A percentile compares a stretch with the other conserved stretches of the same genome.
These are phyloP conservation scores for Nicotiana rustica DNA, from an alignment of 305 asterid species.

Conservation along the genomic window DNA sequence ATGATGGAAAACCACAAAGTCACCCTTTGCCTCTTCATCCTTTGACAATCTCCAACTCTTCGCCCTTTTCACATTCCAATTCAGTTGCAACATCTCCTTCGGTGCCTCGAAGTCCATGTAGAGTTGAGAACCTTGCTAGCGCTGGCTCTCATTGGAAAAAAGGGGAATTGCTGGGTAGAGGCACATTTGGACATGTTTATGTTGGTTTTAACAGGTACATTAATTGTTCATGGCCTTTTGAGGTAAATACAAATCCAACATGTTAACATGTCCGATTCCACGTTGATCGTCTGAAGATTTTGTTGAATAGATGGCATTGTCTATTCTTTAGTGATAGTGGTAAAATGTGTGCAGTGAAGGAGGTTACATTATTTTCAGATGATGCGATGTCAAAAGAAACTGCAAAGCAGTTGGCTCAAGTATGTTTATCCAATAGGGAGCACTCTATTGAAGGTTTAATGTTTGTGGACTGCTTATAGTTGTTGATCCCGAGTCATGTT, in stretches of 20 bases:
- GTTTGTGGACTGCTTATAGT: too few relatives aligned
- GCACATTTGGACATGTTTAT: too few relatives aligned
- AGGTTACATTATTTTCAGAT: slow-evolving; percentile 94
- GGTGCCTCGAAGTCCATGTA: slow-evolving; percentile 94
- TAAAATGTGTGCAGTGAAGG: slow-evolving; percentile 99
- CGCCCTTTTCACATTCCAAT: slow-evolving; percentile 81
- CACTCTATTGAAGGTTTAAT: neutral
- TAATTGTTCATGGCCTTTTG: neutral
- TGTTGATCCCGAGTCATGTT: too few relatives aligned
- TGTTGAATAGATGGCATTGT: slow-evolving; percentile 35
- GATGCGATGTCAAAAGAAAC: slow-evolving; percentile 98
- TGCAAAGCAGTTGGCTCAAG: slow-evolving; percentile 98
- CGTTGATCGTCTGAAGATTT: slow-evolving; percentile 21
- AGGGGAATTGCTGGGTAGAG: too few relatives aligned
- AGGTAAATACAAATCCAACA: slow-evolving; percentile 19
- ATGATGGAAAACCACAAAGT: slow-evolving; percentile 82
- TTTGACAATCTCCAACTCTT: slow-evolving; percentile 60
- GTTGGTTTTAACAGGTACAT: slow-evolving; percentile 64
- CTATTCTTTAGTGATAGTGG: slow-evolving; percentile 83
- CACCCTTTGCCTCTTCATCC: slow-evolving; percentile 98
- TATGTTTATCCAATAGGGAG: slow-evolving; percentile 50
- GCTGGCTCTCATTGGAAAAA: slow-evolving; percentile 42
- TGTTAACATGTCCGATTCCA: neutral
- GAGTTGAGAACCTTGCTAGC: slow-evolving; percentile 82
- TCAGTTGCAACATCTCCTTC: slow-evolving; percentile 91